phyloP scores from a whole-genome alignment of 352 stramenopile species.

The Elongisporangium senticosum region DNA sequence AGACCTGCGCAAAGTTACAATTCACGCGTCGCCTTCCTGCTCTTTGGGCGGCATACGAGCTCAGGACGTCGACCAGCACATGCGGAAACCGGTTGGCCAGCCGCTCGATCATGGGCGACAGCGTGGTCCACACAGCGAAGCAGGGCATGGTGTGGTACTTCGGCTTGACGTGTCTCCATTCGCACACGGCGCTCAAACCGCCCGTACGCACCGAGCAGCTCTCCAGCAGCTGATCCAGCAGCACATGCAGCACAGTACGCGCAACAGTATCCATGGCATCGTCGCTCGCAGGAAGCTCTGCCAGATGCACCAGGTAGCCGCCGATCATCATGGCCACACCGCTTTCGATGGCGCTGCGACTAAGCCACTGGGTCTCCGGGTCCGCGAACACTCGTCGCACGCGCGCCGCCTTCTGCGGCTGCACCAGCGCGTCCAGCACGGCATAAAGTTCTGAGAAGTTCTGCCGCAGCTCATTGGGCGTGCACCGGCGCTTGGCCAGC shows the following conservation, averaged over 20 bases:
- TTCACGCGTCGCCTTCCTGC: conserved; percentile 19
- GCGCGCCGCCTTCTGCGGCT: neutral
- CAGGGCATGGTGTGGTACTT: conserved; percentile 61
- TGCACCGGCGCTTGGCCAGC: conserved; percentile 19
- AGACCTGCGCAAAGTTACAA: conserved; percentile 57
- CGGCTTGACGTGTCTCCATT: conserved; percentile 46
- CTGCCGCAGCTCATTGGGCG: conserved; percentile 20
- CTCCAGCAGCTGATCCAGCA: conserved; percentile 47
- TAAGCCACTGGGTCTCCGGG: conserved; percentile 46
- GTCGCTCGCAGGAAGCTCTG: conserved; percentile 6
- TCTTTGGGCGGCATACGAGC: conserved; percentile 1
- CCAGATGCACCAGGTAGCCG: conserved; percentile 36
- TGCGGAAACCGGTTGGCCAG: conserved; percentile 27
- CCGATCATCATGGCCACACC: conserved; percentile 44
- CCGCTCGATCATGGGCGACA: conserved; percentile 46
- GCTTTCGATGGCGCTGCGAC: conserved; percentile 47
- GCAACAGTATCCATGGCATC: neutral
- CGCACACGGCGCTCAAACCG: conserved; percentile 22
- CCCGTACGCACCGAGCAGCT: conserved; percentile 24
- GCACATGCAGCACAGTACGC: conserved; percentile 15
- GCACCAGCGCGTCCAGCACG: conserved; percentile 29
- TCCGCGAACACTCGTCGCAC: conserved; percentile 33
- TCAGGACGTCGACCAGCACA: conserved; percentile 19
- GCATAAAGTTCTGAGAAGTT: conserved; percentile 38
- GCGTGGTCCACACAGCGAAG: conserved; percentile 42